Conservation (phyloP, 352 stramenopile genomes). For the Globisporangium carolinianum region DNA sequence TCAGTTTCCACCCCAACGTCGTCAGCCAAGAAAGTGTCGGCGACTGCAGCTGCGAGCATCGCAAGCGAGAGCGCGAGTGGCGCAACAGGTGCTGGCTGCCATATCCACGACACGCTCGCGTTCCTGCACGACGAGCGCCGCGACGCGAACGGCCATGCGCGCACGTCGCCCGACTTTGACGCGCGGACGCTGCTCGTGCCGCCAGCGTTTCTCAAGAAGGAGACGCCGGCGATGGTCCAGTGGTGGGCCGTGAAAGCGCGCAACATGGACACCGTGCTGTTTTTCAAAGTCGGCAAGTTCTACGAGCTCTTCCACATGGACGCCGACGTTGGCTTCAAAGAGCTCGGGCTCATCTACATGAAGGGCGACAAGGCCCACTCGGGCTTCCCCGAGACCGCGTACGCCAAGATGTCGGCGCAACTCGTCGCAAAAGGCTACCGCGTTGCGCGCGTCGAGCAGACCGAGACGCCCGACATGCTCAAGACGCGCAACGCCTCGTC, state of each 20-base stretch:
- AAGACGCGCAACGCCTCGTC: conserved; percentile 88
- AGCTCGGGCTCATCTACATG: conserved; percentile 98
- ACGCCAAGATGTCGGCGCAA: conserved; percentile 93
- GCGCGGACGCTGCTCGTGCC: conserved; percentile 90
- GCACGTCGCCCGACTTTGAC: conserved; percentile 88
- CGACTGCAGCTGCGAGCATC: conserved; percentile 4
- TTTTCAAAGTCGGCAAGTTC: conserved; percentile 99
- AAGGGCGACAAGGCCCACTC: conserved; percentile 97
- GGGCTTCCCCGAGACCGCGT: conserved; percentile 97
- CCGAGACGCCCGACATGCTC: conserved; percentile 97
- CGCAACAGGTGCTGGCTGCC: conserved; percentile 50
- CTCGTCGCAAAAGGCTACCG: conserved; percentile 95
- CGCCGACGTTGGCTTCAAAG: conserved; percentile 95
- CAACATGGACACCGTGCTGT: conserved; percentile 97
- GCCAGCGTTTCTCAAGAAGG: conserved; percentile 79
- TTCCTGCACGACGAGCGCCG: conserved; percentile 86
- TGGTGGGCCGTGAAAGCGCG: conserved; percentile 98
- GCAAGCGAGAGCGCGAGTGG: conserved; percentile 12
- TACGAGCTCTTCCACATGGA: conserved; percentile 98
- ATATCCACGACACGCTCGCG: conserved; percentile 89
- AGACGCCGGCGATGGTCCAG: conserved; percentile 95
- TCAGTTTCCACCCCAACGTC: conserved; percentile 6
- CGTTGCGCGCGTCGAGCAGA: conserved; percentile 98
- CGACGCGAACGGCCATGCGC: conserved; percentile 84
- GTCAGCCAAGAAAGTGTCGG: conserved; percentile 17